Conservation (phyloP, 2,329 filamentous ascomycete genomes). For the Fusarium domesticum region DNA sequence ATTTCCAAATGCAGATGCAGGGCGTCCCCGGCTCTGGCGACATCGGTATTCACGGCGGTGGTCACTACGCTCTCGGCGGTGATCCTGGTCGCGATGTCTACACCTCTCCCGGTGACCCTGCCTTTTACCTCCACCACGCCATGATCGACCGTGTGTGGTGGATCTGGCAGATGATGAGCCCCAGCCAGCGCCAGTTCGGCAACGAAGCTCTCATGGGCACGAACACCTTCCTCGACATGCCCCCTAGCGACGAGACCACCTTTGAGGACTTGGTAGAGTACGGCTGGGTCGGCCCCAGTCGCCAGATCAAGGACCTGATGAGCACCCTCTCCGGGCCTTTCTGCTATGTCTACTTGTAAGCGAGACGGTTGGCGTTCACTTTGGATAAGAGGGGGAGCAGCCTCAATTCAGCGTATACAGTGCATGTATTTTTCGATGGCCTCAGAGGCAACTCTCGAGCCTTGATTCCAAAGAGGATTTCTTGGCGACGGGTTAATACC, state of each 20-base stretch:
- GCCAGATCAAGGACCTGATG: conserved; percentile 33
- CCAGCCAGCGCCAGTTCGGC: conserved; percentile 21
- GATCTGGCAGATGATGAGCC: conserved; percentile 32
- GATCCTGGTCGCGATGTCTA: conserved; percentile 42
- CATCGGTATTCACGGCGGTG: conserved; percentile 37
- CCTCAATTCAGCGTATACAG: background rate
- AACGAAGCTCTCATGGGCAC: conserved; percentile 22
- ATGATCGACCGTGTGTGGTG: conserved; percentile 31
- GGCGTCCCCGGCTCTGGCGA: conserved; percentile 28
- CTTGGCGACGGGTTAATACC: too few relatives aligned
- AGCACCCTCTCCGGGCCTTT: conserved; percentile 35
- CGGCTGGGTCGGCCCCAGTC: conserved; percentile 22
- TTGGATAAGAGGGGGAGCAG: background rate
- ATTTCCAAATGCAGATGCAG: conserved; percentile 48
- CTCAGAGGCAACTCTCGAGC: too few relatives aligned
- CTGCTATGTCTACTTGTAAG: conserved; percentile 34
- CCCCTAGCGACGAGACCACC: conserved; percentile 23
- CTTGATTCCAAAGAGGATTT: too few relatives aligned
- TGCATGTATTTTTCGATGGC: too few relatives aligned
- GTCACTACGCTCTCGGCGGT: conserved; percentile 40
- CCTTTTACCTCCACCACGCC: conserved; percentile 35
- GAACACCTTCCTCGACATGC: conserved; percentile 26
- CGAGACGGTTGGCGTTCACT: background rate
- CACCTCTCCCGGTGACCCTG: conserved; percentile 38
- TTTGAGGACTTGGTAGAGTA: conserved; percentile 30